Evolutionary conservation across 2,329 filamentous ascomycete species (phyloP).

Genomic region (Magnaporthiopsis rhizophila): DNA sequence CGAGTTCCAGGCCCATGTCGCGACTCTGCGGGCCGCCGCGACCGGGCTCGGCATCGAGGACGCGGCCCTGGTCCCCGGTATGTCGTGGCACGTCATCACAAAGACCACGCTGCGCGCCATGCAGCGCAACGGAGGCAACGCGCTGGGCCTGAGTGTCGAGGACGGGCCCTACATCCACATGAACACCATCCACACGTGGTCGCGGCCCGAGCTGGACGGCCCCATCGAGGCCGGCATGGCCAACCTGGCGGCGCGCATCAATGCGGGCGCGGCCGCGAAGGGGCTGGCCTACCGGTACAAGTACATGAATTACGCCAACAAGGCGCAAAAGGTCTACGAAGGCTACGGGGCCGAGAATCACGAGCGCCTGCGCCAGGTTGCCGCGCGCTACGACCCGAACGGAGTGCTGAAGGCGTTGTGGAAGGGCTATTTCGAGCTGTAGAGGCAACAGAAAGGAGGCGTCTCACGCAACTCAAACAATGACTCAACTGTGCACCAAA

Average conservation of each 20-base stretch:
- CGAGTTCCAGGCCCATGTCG: constrained; percentile 12
- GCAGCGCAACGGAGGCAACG: constrained; percentile 30
- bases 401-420: constrained; percentile 25
- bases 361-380: constrained; percentile 19
- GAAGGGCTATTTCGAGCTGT: constrained; percentile 21
- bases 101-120: constrained; percentile 23
- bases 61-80: not conserved
- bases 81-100: constrained; percentile 29
- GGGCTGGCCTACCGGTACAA: constrained; percentile 24
- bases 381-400: constrained; percentile 25
- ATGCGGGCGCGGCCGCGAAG: constrained; percentile 19
- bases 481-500: too few relatives aligned
- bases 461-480: too few relatives aligned
- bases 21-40: not conserved
- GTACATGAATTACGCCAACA: constrained; percentile 35
- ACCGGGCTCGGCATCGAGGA: not conserved
- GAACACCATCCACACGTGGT: constrained; percentile 21
- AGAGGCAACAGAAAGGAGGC: not conserved
- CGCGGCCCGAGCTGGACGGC: constrained; percentile 20
- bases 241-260: constrained; percentile 17
- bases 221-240: constrained; percentile 16
- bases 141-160: constrained; percentile 27
- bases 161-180: constrained; percentile 25
- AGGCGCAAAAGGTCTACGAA: constrained; percentile 28
- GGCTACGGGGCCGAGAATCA: constrained; percentile 31